These are phyloP conservation scores for Euphorbia pulcherrima DNA, from an alignment of 345 rosid species.

Conservation along the genomic window DNA sequence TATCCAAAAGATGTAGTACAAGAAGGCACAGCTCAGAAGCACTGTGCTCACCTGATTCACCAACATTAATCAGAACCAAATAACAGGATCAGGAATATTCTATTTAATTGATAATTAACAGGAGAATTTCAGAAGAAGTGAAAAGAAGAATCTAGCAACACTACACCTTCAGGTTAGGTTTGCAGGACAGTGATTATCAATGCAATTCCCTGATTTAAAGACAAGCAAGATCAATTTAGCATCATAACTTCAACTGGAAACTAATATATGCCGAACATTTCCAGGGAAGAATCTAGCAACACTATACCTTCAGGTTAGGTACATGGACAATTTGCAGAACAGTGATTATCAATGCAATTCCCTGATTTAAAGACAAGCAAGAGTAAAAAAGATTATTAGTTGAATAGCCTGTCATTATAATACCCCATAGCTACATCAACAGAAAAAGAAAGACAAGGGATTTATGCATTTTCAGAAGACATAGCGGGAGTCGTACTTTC, in stretches of 20 bases:
- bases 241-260: too few species aligned
- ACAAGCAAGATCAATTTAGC: too few species aligned
- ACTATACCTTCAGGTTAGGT: conserved; percentile 89
- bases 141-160: conserved; percentile 2
- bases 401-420: not conserved
- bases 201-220: conserved; percentile 74
- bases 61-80: not conserved
- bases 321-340: conserved; percentile 92
- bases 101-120: not conserved
- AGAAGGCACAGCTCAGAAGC: conserved; percentile 92
- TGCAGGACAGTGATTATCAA: conserved; percentile 90
- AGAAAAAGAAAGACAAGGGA: not conserved
- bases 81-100: too few species aligned
- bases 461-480: not conserved
- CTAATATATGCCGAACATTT: too few species aligned
- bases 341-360: conserved; percentile 88
- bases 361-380: conserved; percentile 48
- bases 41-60: conserved; percentile 82
- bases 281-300: too few species aligned
- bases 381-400: conserved; percentile 15
- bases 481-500: not conserved
- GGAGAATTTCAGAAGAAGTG: not conserved
- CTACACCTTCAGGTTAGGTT: conserved; percentile 93
- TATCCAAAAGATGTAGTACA: conserved; percentile 98
- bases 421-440: too few species aligned